phyloP scores from a whole-genome alignment of 2,329 filamentous ascomycete species.

The Epichloe baconii region DNA sequence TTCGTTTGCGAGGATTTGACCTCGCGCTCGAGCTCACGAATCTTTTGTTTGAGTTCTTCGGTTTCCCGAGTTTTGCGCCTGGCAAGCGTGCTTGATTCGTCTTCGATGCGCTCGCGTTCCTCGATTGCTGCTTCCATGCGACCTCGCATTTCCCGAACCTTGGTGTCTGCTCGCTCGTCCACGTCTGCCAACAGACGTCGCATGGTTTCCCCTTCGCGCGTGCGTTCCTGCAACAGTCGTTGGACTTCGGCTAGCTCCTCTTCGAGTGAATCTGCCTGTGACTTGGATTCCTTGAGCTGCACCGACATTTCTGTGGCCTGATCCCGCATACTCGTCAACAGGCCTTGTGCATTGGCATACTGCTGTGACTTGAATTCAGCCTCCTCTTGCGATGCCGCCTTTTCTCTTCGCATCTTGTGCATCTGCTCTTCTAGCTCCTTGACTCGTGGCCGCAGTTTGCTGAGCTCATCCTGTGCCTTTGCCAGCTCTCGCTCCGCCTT shows the following conservation, averaged over 20 bases:
- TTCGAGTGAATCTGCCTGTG: slow-evolving; percentile 72
- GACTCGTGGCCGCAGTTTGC: slow-evolving; percentile 48
- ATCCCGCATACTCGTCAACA: slow-evolving; percentile 87
- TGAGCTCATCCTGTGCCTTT: slow-evolving; percentile 58
- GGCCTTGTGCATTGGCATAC: slow-evolving; percentile 69
- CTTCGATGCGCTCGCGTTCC: slow-evolving; percentile 83
- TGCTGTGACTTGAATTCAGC: slow-evolving; percentile 73
- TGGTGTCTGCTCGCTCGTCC: slow-evolving; percentile 67
- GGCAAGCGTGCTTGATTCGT: slow-evolving; percentile 69
- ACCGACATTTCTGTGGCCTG: slow-evolving; percentile 78
- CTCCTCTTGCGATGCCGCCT: slow-evolving; percentile 59
- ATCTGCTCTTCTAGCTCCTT: slow-evolving; percentile 63
- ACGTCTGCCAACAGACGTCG: slow-evolving; percentile 75
- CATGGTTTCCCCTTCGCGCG: slow-evolving; percentile 91
- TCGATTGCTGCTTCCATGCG: slow-evolving; percentile 84
- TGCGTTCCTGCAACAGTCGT: slow-evolving; percentile 72
- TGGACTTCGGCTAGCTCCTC: slow-evolving; percentile 87
- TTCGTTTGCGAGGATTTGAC: slow-evolving; percentile 59
- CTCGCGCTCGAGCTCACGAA: slow-evolving; percentile 71
- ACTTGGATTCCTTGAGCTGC: slow-evolving; percentile 80
- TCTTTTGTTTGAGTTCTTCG: slow-evolving; percentile 69
- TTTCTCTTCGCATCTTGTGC: slow-evolving; percentile 54
- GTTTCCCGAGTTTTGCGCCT: slow-evolving; percentile 68
- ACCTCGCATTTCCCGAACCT: slow-evolving; percentile 78
- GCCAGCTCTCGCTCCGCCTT: slow-evolving; percentile 57